These are phyloP conservation scores for Alnus glutinosa DNA, from an alignment of 306 rosid species.

Conservation along the genomic window DNA sequence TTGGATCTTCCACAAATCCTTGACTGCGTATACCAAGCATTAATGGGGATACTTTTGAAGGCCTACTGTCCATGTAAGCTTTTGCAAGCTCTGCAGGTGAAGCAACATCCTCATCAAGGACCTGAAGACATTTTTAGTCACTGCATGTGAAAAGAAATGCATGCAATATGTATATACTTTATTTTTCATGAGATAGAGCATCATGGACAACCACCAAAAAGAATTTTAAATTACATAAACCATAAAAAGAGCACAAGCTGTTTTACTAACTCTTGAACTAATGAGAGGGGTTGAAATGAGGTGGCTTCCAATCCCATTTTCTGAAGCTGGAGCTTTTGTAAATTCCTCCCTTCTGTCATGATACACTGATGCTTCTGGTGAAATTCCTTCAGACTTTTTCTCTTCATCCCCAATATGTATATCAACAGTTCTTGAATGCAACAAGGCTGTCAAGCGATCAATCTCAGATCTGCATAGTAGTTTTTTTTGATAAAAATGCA, in stretches of 20 bases:
- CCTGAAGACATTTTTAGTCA: slow-evolving; percentile 50
- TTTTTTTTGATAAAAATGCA: not conserved
- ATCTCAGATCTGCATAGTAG: slow-evolving; percentile 72
- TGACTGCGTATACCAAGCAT: slow-evolving; percentile 43
- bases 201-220: not conserved
- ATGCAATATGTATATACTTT: slow-evolving; percentile 14
- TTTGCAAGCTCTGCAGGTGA: slow-evolving; percentile 92
- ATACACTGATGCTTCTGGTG: slow-evolving; percentile 38
- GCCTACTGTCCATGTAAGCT: slow-evolving; percentile 87
- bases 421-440: slow-evolving; percentile 70
- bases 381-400: slow-evolving; percentile 41
- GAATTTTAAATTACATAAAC: slow-evolving; percentile 6
- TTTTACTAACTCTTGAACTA: slow-evolving; percentile 52
- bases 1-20: slow-evolving; percentile 40
- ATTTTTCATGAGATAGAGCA: slow-evolving; percentile 2
- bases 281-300: slow-evolving; percentile 45
- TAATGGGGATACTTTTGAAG: slow-evolving; percentile 59
- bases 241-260: slow-evolving; percentile 4
- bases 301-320: slow-evolving; percentile 42
- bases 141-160: slow-evolving; percentile 28
- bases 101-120: slow-evolving; percentile 69
- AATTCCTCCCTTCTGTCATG: slow-evolving; percentile 39
- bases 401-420: slow-evolving; percentile 46
- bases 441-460: slow-evolving; percentile 76
- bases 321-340: slow-evolving; percentile 34